Conservation (phyloP, 768 basidiomycete species). For the Pholiota microspora region DNA sequence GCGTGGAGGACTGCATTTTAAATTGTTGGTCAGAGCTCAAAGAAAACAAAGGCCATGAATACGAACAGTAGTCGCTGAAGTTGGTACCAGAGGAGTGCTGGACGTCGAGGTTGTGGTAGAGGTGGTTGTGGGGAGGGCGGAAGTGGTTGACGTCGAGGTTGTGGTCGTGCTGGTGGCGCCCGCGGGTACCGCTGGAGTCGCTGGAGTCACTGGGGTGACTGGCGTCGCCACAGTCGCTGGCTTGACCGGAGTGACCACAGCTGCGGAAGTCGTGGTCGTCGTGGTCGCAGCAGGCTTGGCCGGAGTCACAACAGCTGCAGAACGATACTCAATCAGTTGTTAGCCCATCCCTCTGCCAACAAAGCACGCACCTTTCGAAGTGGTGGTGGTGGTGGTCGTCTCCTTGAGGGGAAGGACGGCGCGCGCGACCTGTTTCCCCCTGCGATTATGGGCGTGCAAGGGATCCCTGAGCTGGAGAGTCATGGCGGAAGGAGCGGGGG, state of each 20-base stretch:
- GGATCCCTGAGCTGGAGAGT: slow-evolving; percentile 2
- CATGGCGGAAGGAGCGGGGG: background rate
- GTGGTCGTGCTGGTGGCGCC: background rate
- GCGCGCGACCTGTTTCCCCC: background rate
- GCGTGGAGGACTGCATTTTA: background rate
- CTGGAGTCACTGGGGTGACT: background rate
- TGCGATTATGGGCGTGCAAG: slow-evolving; percentile 1
- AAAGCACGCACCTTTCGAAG: no score
- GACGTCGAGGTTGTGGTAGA: background rate
- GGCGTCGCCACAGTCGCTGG: background rate
- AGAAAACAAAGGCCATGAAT: background rate
- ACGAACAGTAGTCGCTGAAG: background rate
- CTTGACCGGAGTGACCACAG: background rate
- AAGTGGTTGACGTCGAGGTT: background rate
- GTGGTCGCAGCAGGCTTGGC: background rate
- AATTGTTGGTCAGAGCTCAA: background rate
- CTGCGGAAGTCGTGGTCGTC: background rate
- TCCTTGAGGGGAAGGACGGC: background rate
- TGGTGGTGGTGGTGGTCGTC: background rate
- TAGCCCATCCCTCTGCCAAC: no score
- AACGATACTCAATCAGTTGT: no score
- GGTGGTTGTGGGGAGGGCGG: background rate
- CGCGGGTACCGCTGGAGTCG: background rate
- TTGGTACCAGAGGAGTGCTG: background rate
- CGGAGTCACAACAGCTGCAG: background rate